Evolutionary conservation across 192 early-diverging fungal species (phyloP), one percentile per base, ranked within the genome.

Genomic region (Gonapodya sp.): DNA sequence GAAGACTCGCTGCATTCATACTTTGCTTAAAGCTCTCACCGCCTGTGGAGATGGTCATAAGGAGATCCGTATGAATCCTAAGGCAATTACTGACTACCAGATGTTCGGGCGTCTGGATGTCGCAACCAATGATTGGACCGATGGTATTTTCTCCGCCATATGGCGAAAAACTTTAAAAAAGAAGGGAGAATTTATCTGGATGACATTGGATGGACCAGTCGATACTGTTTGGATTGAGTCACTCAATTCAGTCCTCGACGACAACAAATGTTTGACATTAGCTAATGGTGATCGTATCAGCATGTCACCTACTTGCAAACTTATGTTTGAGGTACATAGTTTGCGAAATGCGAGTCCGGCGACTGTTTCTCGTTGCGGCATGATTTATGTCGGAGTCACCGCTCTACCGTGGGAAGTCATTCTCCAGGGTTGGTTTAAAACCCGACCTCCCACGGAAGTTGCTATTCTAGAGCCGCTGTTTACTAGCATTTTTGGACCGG

Each of bases 321-420:
- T 91, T 16, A 86, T 88, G 18, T 91, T 91, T 78, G 90, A 91
- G 81, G 89, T 91, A 35, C 90, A 91, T 81, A 86, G 84, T 74
- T 84, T 91, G 64, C 73, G 86, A 34, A 91, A 91, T 82, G 90
- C 90, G 8, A 85, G 83, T 36, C 90, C 90, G 18, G 90, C 90
- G 16, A 91, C 90, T 30, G 90, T 91, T 2, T 91, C 89, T 33
- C 84, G 90, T 34, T 91, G 90, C 82, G 90, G 90, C 79, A 91
- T 91, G 90, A 91, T 91, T 81, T 91, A 91, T 82, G 91, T 91
- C 81, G 90, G 90, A 82, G 85, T 91, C n/a, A 90, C 86, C 0
- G 87, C 89, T 1, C 85, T 91, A 18, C 86, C 90, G 36, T 91
- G 90, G 90, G 90, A 91, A 72, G 88, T 91, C 83, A 86, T 88